Percentiles rank a stretch among this genome's conserved stretches.
Evolutionary conservation across 441 rosid genomes (phyloP).

Genomic region (Pelargonium cotyledonis): DNA sequence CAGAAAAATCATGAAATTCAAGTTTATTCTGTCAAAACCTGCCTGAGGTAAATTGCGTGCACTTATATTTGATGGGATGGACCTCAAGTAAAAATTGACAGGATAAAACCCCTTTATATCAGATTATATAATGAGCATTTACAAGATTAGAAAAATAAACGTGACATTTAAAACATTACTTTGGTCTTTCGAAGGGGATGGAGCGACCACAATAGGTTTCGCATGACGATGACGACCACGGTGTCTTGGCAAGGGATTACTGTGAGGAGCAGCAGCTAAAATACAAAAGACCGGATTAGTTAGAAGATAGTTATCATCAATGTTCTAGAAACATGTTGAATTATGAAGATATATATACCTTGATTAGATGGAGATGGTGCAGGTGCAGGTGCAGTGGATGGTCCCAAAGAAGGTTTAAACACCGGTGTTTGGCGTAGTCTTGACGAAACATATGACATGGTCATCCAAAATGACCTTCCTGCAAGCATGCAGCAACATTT

Average conservation of each 20-base stretch:
- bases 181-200: constrained; percentile 56
- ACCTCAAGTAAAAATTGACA: too few species aligned
- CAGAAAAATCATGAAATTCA: background rate
- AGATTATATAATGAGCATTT: too few species aligned
- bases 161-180: constrained; percentile 31
- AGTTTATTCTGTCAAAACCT: background rate
- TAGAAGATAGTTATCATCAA: constrained; percentile 11
- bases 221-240: constrained; percentile 44
- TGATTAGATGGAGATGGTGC: constrained; percentile 39
- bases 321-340: constrained; percentile 3
- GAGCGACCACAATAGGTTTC: constrained; percentile 50
- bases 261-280: constrained; percentile 37
- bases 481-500: constrained; percentile 30
- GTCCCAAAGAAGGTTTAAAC: constrained; percentile 34
- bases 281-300: constrained; percentile 18
- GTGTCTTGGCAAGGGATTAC: constrained; percentile 34
- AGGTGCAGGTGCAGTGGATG: constrained; percentile 40
- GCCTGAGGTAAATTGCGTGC: background rate
- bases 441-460: constrained; percentile 30
- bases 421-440: constrained; percentile 28
- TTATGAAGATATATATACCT: constrained; percentile 27
- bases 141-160: background rate
- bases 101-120: too few species aligned
- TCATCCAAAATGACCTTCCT: constrained; percentile 48
- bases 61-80: background rate